phyloP scores from a whole-genome alignment of 257 asterid genomes.

The Salvia hispanica region DNA sequence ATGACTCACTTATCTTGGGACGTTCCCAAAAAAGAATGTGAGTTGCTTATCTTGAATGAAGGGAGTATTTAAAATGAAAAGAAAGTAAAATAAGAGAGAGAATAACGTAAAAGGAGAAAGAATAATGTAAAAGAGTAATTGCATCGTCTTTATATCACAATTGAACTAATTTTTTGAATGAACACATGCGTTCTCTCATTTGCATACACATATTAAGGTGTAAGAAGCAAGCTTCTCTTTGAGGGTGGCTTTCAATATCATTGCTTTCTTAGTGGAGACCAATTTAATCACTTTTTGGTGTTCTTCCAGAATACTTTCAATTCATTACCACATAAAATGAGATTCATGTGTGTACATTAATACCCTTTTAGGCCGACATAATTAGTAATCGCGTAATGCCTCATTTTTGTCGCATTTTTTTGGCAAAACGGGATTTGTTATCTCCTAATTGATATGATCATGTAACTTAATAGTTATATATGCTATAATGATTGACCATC shows the following conservation, averaged over 20 bases:
- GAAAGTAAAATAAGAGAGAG: no score
- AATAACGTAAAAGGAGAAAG: no score
- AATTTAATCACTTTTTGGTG: conserved; percentile 6
- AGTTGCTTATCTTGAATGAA: no score
- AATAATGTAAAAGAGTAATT: no score
- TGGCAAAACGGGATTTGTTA: conserved; percentile 28
- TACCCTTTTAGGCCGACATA: conserved; percentile 38
- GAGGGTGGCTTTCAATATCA: conserved; percentile 38
- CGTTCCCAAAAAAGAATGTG: no score
- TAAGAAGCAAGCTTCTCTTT: conserved; percentile 47
- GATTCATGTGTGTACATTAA: conserved; percentile 11
- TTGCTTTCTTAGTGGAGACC: conserved; percentile 35
- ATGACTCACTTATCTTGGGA: no score
- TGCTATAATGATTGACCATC: conserved; percentile 50
- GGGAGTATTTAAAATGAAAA: no score
- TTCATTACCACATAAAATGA: conserved; percentile 28
- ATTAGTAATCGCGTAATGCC: conserved; percentile 28
- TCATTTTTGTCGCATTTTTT: conserved; percentile 27
- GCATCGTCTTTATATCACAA: not conserved
- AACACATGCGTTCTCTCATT: not conserved
- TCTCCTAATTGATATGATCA: conserved; percentile 15
- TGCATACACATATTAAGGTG: conserved; percentile 34
- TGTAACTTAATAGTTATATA: not conserved
- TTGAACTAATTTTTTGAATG: conserved; percentile 11
- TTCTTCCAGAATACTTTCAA: conserved; percentile 30